Evolutionary conservation across 2,329 filamentous ascomycete genomes (phyloP), one percentile per base, ranked within the genome.

Genomic region (Catunica adiposa): DNA sequence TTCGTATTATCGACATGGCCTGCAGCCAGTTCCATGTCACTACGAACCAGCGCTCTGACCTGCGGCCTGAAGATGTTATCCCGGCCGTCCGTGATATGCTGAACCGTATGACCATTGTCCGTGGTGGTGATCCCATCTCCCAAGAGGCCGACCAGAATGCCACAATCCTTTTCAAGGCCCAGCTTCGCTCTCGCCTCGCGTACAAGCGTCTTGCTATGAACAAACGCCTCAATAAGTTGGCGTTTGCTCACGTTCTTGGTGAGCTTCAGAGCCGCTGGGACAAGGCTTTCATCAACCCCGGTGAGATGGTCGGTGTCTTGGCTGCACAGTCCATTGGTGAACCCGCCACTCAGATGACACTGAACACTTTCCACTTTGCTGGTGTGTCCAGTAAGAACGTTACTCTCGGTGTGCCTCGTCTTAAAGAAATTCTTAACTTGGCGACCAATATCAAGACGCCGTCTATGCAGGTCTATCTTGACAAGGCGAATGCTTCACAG

Each of bases 371-470:
- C 84, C 92, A 98, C 76, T 98, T 98, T 69, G 89, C 92, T 69
- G 92, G 92, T 95, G 89, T 98, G 59, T 95, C 94, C 38, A 95
- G 90, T 23, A 98, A 98, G 83, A 98, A 98, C 76, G 90, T 98
- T 56, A 98, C 92, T 0, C 83, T 98, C 51, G 92, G 92, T 88
- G 92, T 98, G 46, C 92, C 92, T 46, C 90, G 92, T 82, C 80
- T 98, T 52, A 98, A 98, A 78, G 92, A 98, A 73, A 98, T 98
- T 80, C 77, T 98, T 57, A 98, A 98, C 68, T 82, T 98, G 58
- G 92, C 94, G 0, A 89, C 85, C 62, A 94, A 97, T 70, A 96
- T 98, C 74, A 98, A 97, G 76, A 98, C 92, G 0, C 92, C 92
- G 1, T 89, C 88, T 53, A 97, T 98, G 90, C 83, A 86, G 59